Base-by-base conservation (phyloP, 768 basidiomycete genomes). In the Tulasnella sp. region DNA sequence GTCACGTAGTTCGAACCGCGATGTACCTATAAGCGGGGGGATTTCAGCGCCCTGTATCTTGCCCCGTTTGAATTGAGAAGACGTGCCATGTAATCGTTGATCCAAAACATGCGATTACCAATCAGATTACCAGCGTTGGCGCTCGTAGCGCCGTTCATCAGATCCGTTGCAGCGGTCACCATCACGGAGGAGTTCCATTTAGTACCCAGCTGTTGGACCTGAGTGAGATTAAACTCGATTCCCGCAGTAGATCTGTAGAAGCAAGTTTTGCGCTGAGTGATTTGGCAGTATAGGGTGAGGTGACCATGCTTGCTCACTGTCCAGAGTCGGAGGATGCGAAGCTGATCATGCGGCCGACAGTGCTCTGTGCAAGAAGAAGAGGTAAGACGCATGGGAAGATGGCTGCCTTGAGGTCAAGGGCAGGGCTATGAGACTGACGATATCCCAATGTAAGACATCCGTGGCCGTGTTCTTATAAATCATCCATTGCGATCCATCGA, bases 401-500 rank as follows among this genome's bases (percentile, higher is more conserved):
- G 11, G 11, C n/a, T 43, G n/a, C n/a, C 8, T 52, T 48, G 4
- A 38, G 55, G 25, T 11, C 53, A 12, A 71, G 71, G 64, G 76
- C 24, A 84, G 80, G 82, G 85, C 84, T 4, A 17, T 9, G 31
- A 21, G 2, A 74, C 83, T 66, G 59, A 85, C 83, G 64, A 84
- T 80, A 64, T 87, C 85, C 82, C 83, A 87, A 65, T 85, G 83
- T 49, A 82, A 66, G 15, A 80, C 75, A 3, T 74, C 70, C 1
- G 84, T 83, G 22, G 75, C 53, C 9, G 73, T 68, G 65, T 86
- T 85, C 17, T 71, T 70, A 65, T 77, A 82, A 24, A 85, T 80
- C 83, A 85, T 85, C 85, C 85, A 87, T 49, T 73, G 71, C 61
- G 80, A 73, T 0, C 79, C 85, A 30, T 79, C 73, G 60, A 85